Conservation (phyloP, 345 rosid genomes). For the Passiflora organensis region DNA sequence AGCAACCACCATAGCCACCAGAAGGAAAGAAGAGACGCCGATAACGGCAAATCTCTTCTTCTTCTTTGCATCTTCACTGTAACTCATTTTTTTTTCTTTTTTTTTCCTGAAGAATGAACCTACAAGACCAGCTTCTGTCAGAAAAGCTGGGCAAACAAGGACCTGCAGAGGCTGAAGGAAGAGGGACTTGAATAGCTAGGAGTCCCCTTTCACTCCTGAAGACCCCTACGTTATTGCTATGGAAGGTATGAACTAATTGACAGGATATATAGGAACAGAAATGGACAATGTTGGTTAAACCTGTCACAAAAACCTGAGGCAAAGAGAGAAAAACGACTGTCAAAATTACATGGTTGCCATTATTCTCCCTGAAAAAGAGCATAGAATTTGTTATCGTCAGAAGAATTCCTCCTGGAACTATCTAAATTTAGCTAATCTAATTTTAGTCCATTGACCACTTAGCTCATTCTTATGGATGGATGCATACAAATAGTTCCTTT, state of each 20-base stretch:
- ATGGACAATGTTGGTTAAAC: background rate
- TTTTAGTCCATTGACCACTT: too few relatives aligned
- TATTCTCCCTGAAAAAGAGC: background rate
- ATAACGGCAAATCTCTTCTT: constrained; percentile 38
- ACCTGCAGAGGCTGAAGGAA: constrained; percentile 9
- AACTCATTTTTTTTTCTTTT: background rate
- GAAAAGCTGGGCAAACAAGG: background rate
- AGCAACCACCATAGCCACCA: constrained; percentile 46
- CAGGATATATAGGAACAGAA: background rate
- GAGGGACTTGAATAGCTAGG: background rate
- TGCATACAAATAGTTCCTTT: too few relatives aligned
- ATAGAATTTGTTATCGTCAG: too few relatives aligned
- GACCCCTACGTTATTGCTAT: background rate
- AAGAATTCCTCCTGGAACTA: too few relatives aligned
- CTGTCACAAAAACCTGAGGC: constrained; percentile 16
- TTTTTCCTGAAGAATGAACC: background rate
- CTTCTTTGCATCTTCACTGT: constrained; percentile 16
- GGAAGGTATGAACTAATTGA: too few relatives aligned
- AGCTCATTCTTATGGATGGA: too few relatives aligned
- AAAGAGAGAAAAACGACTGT: constrained; percentile 1
- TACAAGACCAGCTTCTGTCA: background rate
- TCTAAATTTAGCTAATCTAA: too few relatives aligned
- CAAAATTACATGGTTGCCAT: constrained; percentile 6
- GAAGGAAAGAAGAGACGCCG: constrained; percentile 41
- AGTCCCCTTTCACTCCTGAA: background rate